These are phyloP conservation scores for Fusarium continuum DNA, from an alignment of 2,329 filamentous ascomycete species.

Conservation along the genomic window DNA sequence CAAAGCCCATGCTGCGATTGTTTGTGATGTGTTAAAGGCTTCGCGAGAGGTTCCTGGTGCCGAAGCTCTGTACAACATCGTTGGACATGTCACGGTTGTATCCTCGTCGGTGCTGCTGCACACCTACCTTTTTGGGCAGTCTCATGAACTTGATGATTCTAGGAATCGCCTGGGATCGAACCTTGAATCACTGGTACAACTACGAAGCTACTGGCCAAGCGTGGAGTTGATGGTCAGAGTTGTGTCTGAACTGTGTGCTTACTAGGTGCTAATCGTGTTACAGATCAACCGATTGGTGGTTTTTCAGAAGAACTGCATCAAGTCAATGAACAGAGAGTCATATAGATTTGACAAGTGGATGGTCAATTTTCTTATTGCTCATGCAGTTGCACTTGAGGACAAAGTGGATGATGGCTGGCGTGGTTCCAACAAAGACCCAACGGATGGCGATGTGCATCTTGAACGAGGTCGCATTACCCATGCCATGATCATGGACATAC, in stretches of 20 bases:
- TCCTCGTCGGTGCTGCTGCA: constrained; percentile 49
- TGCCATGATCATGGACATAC: constrained; percentile 37
- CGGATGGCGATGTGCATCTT: constrained; percentile 5
- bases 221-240: constrained; percentile 46
- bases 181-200: constrained; percentile 44
- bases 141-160: constrained; percentile 42
- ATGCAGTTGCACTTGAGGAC: constrained; percentile 45
- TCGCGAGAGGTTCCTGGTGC: constrained; percentile 39
- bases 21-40: constrained; percentile 44
- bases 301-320: constrained; percentile 47
- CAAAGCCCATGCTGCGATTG: constrained; percentile 44
- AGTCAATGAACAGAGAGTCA: constrained; percentile 41
- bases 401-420: constrained; percentile 43
- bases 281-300: constrained; percentile 48
- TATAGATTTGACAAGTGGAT: constrained; percentile 59
- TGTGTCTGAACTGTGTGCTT: fast-evolving
- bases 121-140: constrained; percentile 47
- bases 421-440: neutral
- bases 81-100: constrained; percentile 49
- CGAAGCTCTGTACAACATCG: constrained; percentile 47
- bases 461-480: constrained; percentile 35
- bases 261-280: neutral
- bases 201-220: constrained; percentile 48
- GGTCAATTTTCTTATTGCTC: constrained; percentile 53
- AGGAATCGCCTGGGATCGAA: constrained; percentile 45